These are phyloP conservation scores for Adiantum capillusveneris DNA, from an alignment of 75 land plant species.

Conservation along the genomic window DNA sequence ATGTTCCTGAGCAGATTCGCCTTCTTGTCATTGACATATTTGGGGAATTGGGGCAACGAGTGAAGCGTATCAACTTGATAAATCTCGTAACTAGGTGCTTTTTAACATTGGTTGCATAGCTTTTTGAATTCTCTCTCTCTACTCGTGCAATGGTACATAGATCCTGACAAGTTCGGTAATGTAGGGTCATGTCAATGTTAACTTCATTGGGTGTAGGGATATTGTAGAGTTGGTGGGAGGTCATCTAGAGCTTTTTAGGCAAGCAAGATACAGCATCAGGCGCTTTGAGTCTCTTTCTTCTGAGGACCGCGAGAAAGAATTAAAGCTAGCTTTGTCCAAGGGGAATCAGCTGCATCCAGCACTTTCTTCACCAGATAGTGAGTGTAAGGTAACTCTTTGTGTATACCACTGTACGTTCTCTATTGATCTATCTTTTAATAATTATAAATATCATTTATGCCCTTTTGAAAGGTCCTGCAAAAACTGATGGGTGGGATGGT, in stretches of 20 bases:
- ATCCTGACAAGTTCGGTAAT: no score
- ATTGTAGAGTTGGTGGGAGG: constrained; percentile 54
- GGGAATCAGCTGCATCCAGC: constrained; percentile 86
- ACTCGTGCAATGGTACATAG: no score
- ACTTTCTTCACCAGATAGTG: constrained; percentile 68
- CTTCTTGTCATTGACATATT: constrained; percentile 65
- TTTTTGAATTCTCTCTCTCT: no score
- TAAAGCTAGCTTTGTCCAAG: constrained; percentile 45
- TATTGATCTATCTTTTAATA: no score
- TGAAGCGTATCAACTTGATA: constrained; percentile 83
- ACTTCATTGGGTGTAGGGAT: constrained; percentile 51
- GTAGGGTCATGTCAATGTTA: background rate
- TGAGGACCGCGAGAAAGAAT: constrained; percentile 51
- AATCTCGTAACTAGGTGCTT: constrained; percentile 73
- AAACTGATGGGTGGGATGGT: constrained; percentile 72
- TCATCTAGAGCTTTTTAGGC: constrained; percentile 71
- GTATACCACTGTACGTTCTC: background rate
- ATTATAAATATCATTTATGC: no score
- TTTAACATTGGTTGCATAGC: background rate
- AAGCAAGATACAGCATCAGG: constrained; percentile 37
- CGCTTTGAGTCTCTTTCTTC: constrained; percentile 34
- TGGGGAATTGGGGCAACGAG: constrained; percentile 67
- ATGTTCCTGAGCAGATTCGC: constrained; percentile 83
- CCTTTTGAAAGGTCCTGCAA: constrained; percentile 67
- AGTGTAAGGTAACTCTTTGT: constrained; percentile 57